Percentiles rank a stretch among this genome's conserved stretches.
phyloP scores from a whole-genome alignment of 2,329 filamentous ascomycete genomes.

The Nemania sp. region DNA sequence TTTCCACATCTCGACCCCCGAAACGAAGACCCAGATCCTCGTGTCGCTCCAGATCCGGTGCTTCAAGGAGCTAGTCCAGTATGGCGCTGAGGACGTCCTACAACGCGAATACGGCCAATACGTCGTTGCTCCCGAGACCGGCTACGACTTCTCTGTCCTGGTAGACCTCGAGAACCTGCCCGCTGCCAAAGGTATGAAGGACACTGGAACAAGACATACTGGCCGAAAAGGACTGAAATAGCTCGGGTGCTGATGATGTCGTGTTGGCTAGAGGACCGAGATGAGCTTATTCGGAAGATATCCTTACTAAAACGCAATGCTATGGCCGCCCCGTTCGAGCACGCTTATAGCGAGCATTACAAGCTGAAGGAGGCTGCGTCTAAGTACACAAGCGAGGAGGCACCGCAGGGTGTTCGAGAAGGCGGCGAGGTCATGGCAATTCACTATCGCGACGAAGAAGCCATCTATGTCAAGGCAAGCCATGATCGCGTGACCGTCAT shows the following conservation, averaged over 20 bases:
- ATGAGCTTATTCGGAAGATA: slow-evolving; percentile 84
- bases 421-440: slow-evolving; percentile 94
- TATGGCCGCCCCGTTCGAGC: slow-evolving; percentile 98
- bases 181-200: slow-evolving; percentile 66
- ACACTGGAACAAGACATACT: not conserved
- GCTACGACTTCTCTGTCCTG: slow-evolving; percentile 93
- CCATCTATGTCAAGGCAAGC: slow-evolving; percentile 97
- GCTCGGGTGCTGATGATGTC: slow-evolving; percentile 19
- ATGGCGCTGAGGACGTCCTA: slow-evolving; percentile 89
- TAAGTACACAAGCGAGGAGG: slow-evolving; percentile 90
- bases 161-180: slow-evolving; percentile 89
- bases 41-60: slow-evolving; percentile 95
- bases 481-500: slow-evolving; percentile 98
- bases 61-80: slow-evolving; percentile 87
- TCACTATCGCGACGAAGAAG: slow-evolving; percentile 97
- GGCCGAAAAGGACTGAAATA: not conserved
- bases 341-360: slow-evolving; percentile 92
- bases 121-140: slow-evolving; percentile 82
- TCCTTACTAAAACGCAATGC: slow-evolving; percentile 95
- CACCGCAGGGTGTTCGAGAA: slow-evolving; percentile 85
- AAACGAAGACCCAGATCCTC: slow-evolving; percentile 89
- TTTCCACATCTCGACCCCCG: slow-evolving; percentile 97
- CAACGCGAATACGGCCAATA: slow-evolving; percentile 93
- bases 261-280: slow-evolving; percentile 69
- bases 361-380: slow-evolving; percentile 83